These are phyloP conservation scores for Diaporthe sp. DNA, from an alignment of 2,329 filamentous ascomycete genomes.

Conservation along the genomic window DNA sequence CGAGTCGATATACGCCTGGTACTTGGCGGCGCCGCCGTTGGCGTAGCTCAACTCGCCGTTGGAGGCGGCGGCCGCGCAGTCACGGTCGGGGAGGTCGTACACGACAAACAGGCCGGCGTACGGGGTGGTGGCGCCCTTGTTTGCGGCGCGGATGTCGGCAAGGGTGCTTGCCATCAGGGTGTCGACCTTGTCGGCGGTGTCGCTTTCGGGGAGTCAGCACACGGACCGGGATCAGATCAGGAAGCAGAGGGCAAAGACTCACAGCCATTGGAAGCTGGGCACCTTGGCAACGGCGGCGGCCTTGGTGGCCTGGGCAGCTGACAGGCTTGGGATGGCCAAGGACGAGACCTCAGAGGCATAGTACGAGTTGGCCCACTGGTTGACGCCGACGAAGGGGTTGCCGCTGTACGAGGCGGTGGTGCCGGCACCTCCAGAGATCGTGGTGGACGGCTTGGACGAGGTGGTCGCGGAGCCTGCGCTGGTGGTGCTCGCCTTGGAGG, in stretches of 20 bases:
- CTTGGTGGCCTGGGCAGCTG: constrained; percentile 66
- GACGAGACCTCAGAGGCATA: constrained; percentile 68
- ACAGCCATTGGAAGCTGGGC: constrained; percentile 68
- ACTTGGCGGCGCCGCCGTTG: constrained; percentile 65
- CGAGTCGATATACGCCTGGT: constrained; percentile 68
- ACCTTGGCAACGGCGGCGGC: constrained; percentile 66
- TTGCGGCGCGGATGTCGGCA: constrained; percentile 51
- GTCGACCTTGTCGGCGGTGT: constrained; percentile 64
- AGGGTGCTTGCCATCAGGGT: constrained; percentile 60
- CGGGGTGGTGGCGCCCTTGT: constrained; percentile 52
- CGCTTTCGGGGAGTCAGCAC: constrained; percentile 50
- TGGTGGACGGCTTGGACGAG: constrained; percentile 49
- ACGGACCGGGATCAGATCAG: neutral
- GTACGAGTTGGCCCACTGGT: constrained; percentile 67
- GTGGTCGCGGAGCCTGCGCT: constrained; percentile 47
- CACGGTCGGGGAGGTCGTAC: constrained; percentile 71
- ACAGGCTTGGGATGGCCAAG: constrained; percentile 73
- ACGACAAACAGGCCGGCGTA: constrained; percentile 49
- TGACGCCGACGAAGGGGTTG: constrained; percentile 67
- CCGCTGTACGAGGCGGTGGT: constrained; percentile 61
- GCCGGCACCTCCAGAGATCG: constrained; percentile 44
- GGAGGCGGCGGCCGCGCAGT: constrained; percentile 69
- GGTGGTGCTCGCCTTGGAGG: constrained; percentile 46
- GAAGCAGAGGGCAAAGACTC: constrained; percentile 45
- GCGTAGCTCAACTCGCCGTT: constrained; percentile 69